Evolutionary conservation across 495 filamentous ascomycete genomes (phyloP).

Genomic region (Lasiosphaeria miniovina): DNA sequence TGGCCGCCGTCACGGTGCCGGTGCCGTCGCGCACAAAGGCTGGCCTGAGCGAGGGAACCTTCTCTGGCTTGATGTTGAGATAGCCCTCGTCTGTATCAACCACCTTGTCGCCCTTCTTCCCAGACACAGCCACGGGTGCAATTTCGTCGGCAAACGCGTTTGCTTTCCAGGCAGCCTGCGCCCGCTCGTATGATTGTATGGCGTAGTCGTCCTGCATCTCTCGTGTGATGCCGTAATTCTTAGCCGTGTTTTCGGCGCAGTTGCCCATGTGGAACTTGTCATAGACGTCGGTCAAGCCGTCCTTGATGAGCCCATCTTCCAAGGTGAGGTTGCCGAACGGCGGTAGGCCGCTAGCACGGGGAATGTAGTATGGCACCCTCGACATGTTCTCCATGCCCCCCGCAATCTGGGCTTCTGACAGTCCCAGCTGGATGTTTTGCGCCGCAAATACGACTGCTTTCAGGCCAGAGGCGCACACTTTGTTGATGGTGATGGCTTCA

Average conservation of each 20-base stretch:
- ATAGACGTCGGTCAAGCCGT: slow-evolving; percentile 95
- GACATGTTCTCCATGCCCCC: slow-evolving; percentile 99
- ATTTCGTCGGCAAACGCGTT: slow-evolving; percentile 83
- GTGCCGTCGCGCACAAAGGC: slow-evolving; percentile 81
- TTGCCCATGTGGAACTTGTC: slow-evolving; percentile 96
- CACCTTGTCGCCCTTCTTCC: slow-evolving; percentile 77
- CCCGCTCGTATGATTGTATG: slow-evolving; percentile 79
- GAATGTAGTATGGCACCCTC: slow-evolving; percentile 85
- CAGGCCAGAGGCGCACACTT: slow-evolving; percentile 92
- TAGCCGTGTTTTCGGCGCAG: slow-evolving; percentile 93
- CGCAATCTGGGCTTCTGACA: slow-evolving; percentile 81
- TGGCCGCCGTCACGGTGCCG: slow-evolving; percentile 92
- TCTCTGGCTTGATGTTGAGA: slow-evolving; percentile 77
- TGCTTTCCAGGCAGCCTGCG: slow-evolving; percentile 83
- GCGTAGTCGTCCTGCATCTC: slow-evolving; percentile 89
- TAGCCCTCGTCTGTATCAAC: slow-evolving; percentile 85
- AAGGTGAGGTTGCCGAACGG: slow-evolving; percentile 81
- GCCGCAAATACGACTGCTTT: slow-evolving; percentile 90
- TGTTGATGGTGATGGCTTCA: slow-evolving; percentile 91
- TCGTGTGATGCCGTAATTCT: slow-evolving; percentile 75
- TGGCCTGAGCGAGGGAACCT: slow-evolving; percentile 81
- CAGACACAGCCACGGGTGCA: slow-evolving; percentile 75
- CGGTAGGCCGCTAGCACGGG: slow-evolving; percentile 69
- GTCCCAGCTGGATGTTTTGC: slow-evolving; percentile 87
- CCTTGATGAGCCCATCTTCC: slow-evolving; percentile 90